Base-by-base conservation (phyloP, 1,139 yeast species). In the Suhomyces terraborum region DNA sequence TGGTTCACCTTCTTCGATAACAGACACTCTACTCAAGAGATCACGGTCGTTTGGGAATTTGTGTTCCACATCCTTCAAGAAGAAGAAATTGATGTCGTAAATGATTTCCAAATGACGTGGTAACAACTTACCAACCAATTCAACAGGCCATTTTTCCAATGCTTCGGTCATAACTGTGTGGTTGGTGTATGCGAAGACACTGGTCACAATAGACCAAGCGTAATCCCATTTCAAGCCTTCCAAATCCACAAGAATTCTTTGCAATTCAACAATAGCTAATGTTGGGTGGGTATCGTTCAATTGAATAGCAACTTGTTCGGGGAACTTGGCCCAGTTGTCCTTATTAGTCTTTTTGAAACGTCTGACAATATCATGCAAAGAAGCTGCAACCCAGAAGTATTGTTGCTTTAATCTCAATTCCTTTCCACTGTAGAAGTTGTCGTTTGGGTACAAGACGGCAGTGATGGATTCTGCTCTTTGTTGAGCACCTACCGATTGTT, bases 131-230 rank as follows among this genome's bases (percentile, higher is more conserved):
- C 87, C 88, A 49, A 89, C 66, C 51, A 89, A 73, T 40, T 84
- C 84, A 44, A 91, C 84, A 4, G 96, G 95, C 97, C 98, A 89
- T 67, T 88, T 89, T 68, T 89, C 98, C 51, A 89, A 76, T 14
- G 97, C 97, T 70, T 89, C 97, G 46, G 85, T 82, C 87, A 89
- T 82, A 36, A 89, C 97, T 0, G 98, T 91, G 62, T 89, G 97
- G 67, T 89, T 89, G 22, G 97, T 89, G 73, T 89, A 91, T 47
- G 95, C 94, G 64, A 91, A 88, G 4, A 94, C 88, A 43, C 66
- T 64, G 32, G 84, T 80, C 39, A 88, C 96, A 61, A 91, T 82
- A 23, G 68, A 67, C 97, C 97, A 89, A 28, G 97, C 96, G 39
- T 73, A 74, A 54, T 79, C 82, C 96, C 96, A 89, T 19, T 70